Percentiles rank a stretch among this genome's conserved stretches.
Evolutionary conservation across 2,329 filamentous ascomycete genomes (phyloP).

Genomic region (Monilinia vaccinii-corymbosi): DNA sequence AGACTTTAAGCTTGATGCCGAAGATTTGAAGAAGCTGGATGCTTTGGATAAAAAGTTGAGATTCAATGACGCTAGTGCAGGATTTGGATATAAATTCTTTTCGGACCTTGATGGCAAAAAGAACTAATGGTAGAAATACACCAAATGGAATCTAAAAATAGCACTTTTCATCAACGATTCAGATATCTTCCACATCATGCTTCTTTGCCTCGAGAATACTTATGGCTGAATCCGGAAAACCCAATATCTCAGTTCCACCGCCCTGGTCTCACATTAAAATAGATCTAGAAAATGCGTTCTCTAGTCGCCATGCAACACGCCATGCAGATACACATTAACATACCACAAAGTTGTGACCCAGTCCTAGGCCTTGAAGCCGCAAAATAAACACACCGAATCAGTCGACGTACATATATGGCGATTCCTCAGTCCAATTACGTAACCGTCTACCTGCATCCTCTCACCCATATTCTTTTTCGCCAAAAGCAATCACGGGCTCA

Average conservation of each 20-base stretch:
- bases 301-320: neutral
- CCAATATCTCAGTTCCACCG: neutral
- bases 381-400: neutral
- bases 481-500: neutral
- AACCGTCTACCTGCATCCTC: neutral
- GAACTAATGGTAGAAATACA: conserved; percentile 1
- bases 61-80: conserved; percentile 49
- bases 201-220: neutral
- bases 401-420: neutral
- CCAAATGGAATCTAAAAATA: neutral
- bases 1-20: conserved; percentile 49
- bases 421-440: neutral
- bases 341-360: neutral
- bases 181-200: too few relatives aligned
- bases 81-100: conserved; percentile 51
- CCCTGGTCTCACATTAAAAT: neutral
- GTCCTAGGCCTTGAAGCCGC: neutral
- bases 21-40: conserved; percentile 45
- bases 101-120: conserved; percentile 48
- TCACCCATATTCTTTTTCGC: neutral
- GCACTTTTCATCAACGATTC: neutral
- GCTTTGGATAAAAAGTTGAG: conserved; percentile 49
- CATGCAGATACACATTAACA: neutral
- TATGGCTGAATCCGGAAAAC: neutral
- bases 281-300: neutral